A percentile compares a stretch with the other conserved stretches of the same genome.
Evolutionary conservation across 257 asterid species (phyloP).

Genomic region (Ocimum tenuiflorum): DNA sequence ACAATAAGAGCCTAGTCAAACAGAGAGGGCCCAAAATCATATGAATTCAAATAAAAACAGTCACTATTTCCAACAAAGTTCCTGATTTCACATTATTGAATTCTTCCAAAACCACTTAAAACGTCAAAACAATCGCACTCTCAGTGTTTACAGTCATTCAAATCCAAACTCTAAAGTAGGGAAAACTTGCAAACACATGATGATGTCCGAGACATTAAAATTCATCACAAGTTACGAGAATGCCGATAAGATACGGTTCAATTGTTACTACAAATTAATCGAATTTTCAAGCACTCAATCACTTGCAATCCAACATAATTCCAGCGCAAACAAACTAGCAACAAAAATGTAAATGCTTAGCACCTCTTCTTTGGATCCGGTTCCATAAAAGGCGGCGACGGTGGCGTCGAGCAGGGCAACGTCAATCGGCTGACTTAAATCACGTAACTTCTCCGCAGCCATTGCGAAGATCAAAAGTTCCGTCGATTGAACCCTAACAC

Average conservation of each 20-base stretch:
- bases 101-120: background rate
- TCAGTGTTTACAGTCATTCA: background rate
- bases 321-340: background rate
- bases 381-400: conserved; percentile 85
- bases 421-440: conserved; percentile 85
- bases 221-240: background rate
- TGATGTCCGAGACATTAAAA: background rate
- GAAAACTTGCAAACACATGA: background rate
- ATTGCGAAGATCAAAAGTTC: conserved; percentile 30
- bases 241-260: background rate
- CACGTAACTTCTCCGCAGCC: conserved; percentile 86
- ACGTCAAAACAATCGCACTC: background rate
- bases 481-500: conserved; percentile 36
- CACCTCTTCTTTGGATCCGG: conserved; percentile 99
- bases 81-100: conserved; percentile 1
- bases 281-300: background rate
- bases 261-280: background rate
- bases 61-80: no score
- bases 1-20: background rate
- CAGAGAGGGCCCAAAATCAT: background rate
- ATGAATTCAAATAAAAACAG: background rate
- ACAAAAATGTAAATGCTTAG: background rate
- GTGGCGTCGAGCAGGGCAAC: conserved; percentile 86
- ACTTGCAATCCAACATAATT: background rate
- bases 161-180: background rate